Evolutionary conservation across 257 asterid species (phyloP), one percentile per base, ranked within the genome.

Genomic region (Eucommia ulmoides): DNA sequence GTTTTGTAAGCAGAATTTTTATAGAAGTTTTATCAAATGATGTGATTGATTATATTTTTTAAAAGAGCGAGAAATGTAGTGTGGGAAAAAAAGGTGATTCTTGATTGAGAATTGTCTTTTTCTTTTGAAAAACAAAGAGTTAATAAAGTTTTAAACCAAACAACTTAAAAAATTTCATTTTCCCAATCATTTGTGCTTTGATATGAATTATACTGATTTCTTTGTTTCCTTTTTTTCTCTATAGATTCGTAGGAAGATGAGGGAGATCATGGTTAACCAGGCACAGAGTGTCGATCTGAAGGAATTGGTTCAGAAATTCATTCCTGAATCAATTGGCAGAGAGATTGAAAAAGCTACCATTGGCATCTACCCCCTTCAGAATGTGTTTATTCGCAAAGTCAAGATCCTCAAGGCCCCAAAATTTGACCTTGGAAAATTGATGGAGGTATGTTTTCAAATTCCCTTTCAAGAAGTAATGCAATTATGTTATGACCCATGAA

Each of bases 391-490:
- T 41, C 72, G 89, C 66, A 86, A 86, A 67, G 94, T 75, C 24
- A 86, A 86, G 67, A 82, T 86, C 57, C 62, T 86, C 76, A 86
- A 82, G 38, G 84, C 96, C 23, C 96, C 96, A 23, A 86, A 82
- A 51, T 86, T 82, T 26, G 93, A 86, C 71, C 80, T 86, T 21
- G 78, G 85, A 35, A 80, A 65, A 66, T 62, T 86, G 73, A 86
- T 82, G 96, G 94, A 82, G 83, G 95, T 41, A 42, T 20, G 59
- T 50, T 23, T 20, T 33, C 7, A 24, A n/a, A n/a, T n/a, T n/a
- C n/a, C n/a, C n/a, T n/a, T n/a, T n/a, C n/a, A n/a, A n/a, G n/a
- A n/a, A n/a, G n/a, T n/a, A n/a, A n/a, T n/a, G n/a, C n/a, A n/a
- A n/a, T n/a, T n/a, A n/a, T n/a, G n/a, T n/a, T n/a, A n/a, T n/a